Evolutionary conservation across 495 filamentous ascomycete species (phyloP).

Genomic region (Daldinia loculata): DNA sequence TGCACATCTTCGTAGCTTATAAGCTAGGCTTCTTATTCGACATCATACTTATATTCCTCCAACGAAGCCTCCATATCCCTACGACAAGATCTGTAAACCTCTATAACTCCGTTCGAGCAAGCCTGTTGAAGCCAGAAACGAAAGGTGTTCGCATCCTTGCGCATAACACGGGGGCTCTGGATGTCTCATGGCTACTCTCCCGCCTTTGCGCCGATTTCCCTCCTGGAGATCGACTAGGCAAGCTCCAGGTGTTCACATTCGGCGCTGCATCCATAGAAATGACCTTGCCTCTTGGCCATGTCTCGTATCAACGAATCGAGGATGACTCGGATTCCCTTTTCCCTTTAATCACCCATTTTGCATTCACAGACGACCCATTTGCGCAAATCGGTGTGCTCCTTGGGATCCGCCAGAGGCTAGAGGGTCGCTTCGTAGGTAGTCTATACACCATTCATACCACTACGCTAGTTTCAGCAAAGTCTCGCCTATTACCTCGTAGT

Average conservation of each 20-base stretch:
- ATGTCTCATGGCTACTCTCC: conserved; percentile 48
- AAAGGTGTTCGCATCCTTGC: conserved; percentile 50
- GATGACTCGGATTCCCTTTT: conserved; percentile 6
- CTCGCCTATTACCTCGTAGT: conserved; percentile 13
- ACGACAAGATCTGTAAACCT: conserved; percentile 40
- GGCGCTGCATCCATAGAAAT: conserved; percentile 53
- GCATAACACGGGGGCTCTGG: conserved; percentile 47
- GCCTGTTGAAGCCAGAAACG: conserved; percentile 48
- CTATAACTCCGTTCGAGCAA: conserved; percentile 45
- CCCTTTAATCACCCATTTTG: conserved; percentile 51
- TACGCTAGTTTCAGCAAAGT: background rate
- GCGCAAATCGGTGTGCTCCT: conserved; percentile 49
- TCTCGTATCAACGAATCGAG: conserved; percentile 16
- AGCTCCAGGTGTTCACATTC: conserved; percentile 57
- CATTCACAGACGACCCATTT: conserved; percentile 48
- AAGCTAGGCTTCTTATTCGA: conserved; percentile 49
- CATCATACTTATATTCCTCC: conserved; percentile 43
- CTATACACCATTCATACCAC: conserved; percentile 47
- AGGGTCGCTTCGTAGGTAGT: conserved; percentile 48
- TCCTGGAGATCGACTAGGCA: conserved; percentile 42
- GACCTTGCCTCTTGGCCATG: conserved; percentile 45
- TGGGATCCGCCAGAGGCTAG: conserved; percentile 47
- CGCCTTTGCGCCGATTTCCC: conserved; percentile 53
- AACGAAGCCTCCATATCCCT: conserved; percentile 44
- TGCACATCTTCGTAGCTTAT: conserved; percentile 46